Percentiles rank a stretch among this genome's conserved stretches.
These are phyloP conservation scores for Pichia phayaonensis DNA, from an alignment of 805 yeast species.

Conservation along the genomic window DNA sequence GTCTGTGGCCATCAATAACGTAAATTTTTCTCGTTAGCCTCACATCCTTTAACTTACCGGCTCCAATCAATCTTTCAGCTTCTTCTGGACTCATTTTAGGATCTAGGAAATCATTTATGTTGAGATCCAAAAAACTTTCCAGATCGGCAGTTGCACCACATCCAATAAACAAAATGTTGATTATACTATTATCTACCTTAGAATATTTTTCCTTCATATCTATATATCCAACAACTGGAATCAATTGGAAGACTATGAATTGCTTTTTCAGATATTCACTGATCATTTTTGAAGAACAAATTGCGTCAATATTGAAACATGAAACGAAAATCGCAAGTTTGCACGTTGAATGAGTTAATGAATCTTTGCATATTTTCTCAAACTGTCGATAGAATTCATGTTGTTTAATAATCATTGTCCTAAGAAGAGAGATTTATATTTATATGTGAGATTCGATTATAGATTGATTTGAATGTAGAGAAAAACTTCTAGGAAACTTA, in stretches of 20 bases:
- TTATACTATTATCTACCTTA: slow-evolving; percentile 64
- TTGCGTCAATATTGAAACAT: slow-evolving; percentile 83
- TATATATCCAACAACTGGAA: slow-evolving; percentile 88
- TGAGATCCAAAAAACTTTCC: slow-evolving; percentile 62
- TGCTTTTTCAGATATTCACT: slow-evolving; percentile 67
- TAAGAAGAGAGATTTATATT: too few relatives aligned
- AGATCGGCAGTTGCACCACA: slow-evolving; percentile 92
- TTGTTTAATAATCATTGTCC: slow-evolving; percentile 68
- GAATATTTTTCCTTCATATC: slow-evolving; percentile 61
- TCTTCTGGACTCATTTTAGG: slow-evolving; percentile 15
- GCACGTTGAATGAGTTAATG: slow-evolving; percentile 88
- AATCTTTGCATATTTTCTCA: slow-evolving; percentile 57
- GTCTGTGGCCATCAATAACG: slow-evolving; percentile 86
- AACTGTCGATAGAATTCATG: slow-evolving; percentile 61
- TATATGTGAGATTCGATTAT: too few relatives aligned
- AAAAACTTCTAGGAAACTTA: too few relatives aligned
- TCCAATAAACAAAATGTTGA: slow-evolving; percentile 74
- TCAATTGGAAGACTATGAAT: slow-evolving; percentile 76
- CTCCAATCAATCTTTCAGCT: slow-evolving; percentile 1
- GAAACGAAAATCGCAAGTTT: slow-evolving; percentile 82
- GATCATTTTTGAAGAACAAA: slow-evolving; percentile 80
- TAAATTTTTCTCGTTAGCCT: slow-evolving; percentile 54
- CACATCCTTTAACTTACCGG: slow-evolving; percentile 11
- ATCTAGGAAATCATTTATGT: slow-evolving; percentile 43
- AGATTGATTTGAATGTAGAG: too few relatives aligned